phyloP scores from a whole-genome alignment of 345 rosid genomes.

The Lepidium aucheri region DNA sequence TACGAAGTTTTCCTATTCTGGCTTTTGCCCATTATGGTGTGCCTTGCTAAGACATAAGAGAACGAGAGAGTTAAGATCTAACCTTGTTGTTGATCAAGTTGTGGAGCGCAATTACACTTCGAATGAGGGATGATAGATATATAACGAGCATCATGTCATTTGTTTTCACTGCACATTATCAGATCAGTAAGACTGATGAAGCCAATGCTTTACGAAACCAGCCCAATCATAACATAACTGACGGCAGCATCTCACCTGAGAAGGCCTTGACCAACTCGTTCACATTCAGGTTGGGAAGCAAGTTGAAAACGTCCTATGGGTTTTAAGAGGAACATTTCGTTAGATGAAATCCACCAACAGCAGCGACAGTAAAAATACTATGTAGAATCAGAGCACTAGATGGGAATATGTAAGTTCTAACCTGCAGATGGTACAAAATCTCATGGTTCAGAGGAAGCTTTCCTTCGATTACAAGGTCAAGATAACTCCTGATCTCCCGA shows the following conservation, averaged over 20 bases:
- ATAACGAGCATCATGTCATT: conserved; percentile 89
- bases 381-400: not conserved
- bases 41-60: not conserved
- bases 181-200: conserved; percentile 4
- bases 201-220: not conserved
- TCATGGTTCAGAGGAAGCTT: conserved; percentile 83
- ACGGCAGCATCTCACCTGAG: conserved; percentile 48
- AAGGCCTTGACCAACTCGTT: conserved; percentile 64
- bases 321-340: not conserved
- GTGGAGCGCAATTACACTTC: conserved; percentile 86
- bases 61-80: not conserved
- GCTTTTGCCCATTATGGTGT: not conserved
- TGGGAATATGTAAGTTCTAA: conserved; percentile 6
- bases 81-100: conserved; percentile 97
- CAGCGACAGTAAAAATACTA: not conserved
- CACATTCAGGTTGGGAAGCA: conserved; percentile 78
- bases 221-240: not conserved
- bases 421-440: conserved; percentile 83
- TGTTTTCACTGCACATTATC: conserved; percentile 58
- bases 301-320: conserved; percentile 78
- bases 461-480: conserved; percentile 74
- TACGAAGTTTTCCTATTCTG: not conserved
- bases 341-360: not conserved
- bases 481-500: conserved; percentile 60
- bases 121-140: conserved; percentile 68